phyloP scores from a whole-genome alignment of 73 alveolate genomes.

The Paramecium bursaria region DNA sequence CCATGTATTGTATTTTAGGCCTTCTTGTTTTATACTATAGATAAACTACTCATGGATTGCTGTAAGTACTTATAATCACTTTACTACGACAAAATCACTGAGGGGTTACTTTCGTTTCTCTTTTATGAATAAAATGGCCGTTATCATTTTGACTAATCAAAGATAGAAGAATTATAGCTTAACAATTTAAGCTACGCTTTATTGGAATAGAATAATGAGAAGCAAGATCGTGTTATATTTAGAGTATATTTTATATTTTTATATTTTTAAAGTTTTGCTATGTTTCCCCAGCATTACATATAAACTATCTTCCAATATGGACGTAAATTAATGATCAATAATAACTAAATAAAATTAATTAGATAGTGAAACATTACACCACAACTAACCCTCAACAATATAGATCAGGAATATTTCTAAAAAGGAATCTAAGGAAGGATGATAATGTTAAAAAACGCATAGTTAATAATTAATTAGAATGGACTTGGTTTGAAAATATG shows the following conservation, averaged over 20 bases:
- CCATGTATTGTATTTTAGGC: constrained; percentile 1
- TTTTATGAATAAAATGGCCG: neutral
- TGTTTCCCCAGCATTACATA: constrained; percentile 13
- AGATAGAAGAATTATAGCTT: constrained; percentile 25
- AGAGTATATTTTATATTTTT: neutral
- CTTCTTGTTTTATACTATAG: constrained; percentile 43
- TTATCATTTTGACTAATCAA: constrained; percentile 1
- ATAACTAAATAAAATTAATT: constrained; percentile 12
- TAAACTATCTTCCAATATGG: constrained; percentile 37
- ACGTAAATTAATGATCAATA: constrained; percentile 5
- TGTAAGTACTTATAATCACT: constrained; percentile 8
- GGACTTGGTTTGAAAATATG: constrained; percentile 24
- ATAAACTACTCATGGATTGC: constrained; percentile 39
- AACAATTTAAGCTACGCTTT: constrained; percentile 15
- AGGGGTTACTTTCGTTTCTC: neutral
- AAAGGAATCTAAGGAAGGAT: constrained; percentile 28
- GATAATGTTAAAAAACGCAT: neutral
- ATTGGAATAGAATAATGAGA: neutral
- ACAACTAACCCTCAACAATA: constrained; percentile 21
- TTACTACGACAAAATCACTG: constrained; percentile 21
- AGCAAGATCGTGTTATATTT: neutral
- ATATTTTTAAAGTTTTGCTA: neutral
- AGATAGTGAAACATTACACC: constrained; percentile 27
- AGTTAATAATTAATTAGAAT: constrained; percentile 28
- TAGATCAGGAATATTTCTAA: neutral